These are phyloP conservation scores for Isatis lusitanica DNA, from an alignment of 441 rosid species.

Conservation along the genomic window DNA sequence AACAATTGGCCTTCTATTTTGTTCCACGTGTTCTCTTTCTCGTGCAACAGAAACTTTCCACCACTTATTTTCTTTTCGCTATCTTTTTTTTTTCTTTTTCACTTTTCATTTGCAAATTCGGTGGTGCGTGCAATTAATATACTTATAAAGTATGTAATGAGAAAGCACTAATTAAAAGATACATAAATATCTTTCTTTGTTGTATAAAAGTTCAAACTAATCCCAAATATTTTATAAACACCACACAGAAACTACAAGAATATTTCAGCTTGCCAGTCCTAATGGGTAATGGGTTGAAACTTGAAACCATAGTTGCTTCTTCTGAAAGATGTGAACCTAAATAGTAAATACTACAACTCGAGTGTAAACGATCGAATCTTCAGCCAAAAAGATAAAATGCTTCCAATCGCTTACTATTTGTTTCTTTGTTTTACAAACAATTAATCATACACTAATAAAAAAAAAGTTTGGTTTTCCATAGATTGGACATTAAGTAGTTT, in stretches of 20 bases:
- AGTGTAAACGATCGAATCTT: not conserved
- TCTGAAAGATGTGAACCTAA: not conserved
- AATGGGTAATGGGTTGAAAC: no score
- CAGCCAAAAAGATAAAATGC: not conserved
- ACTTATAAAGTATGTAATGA: not conserved
- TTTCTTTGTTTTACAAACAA: not conserved
- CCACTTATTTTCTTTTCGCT: slow-evolving; percentile 27
- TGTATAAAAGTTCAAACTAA: not conserved
- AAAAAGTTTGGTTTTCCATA: not conserved
- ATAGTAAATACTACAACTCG: not conserved
- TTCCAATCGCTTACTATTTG: not conserved
- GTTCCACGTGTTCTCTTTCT: slow-evolving; percentile 36
- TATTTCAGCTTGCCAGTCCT: not conserved
- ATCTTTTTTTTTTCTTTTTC: not conserved
- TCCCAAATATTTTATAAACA: not conserved
- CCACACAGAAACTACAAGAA: not conserved
- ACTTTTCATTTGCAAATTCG: slow-evolving; percentile 17
- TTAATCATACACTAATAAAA: not conserved
- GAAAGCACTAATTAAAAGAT: slow-evolving; percentile 19
- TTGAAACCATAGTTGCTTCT: not conserved
- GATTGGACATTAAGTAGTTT: not conserved
- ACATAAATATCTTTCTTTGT: not conserved
- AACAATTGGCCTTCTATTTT: slow-evolving; percentile 15
- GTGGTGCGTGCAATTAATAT: slow-evolving; percentile 30
- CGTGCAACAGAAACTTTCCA: slow-evolving; percentile 31